Base-by-base conservation (phyloP, 1,284 basidiomycete species). In the Termitomyces sp. region DNA sequence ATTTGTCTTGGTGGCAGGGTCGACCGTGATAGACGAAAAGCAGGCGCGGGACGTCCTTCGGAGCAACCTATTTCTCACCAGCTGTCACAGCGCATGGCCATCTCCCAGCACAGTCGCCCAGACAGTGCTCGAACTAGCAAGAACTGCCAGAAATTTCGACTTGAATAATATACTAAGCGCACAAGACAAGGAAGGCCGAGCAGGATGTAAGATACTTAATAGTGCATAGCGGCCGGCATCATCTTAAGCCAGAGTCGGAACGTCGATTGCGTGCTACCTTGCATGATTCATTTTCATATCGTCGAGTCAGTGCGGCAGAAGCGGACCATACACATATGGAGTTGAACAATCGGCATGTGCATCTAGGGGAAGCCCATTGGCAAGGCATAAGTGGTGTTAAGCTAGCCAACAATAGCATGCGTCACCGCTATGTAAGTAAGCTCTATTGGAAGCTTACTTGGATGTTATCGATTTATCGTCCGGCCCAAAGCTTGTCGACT, bases 11-110 rank as follows among this genome's bases (percentile, higher is more conserved):
- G 70, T 62, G 0, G 50, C 62, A 41, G 65, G 59, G 55, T 75
- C 66, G 10, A 75, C 70, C 33, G 64, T 63, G 56, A 73, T 66
- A 2, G 73, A 74, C 9, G 61, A 66, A 58, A 67, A 73, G 55
- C 75, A 77, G 26, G 72, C 72, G 46, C 74, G 65, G 21, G n/a
- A 73, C 67, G 39, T 72, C 72, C 53, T 61, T 63, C 2, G 75
- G 74, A 31, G 70, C 61, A 34, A 73, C 73, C 74, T 74, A 75
- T 62, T 71, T 74, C 63, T 75, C 61, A 1, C 73, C 73, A 42
- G 64, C 72, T 52, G 75, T 72, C 15, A 57, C 62, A 50, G 71
- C 69, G 60, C 74, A 76, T 21, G 73, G 58, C 53, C 5, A 60
- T 52, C 26, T 50, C 46, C 57, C 13, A 45, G 33, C 19, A 42